A percentile compares a stretch with the other conserved stretches of the same genome.
Conservation (phyloP, 805 yeast species). For the Ogataea pignaliae region DNA sequence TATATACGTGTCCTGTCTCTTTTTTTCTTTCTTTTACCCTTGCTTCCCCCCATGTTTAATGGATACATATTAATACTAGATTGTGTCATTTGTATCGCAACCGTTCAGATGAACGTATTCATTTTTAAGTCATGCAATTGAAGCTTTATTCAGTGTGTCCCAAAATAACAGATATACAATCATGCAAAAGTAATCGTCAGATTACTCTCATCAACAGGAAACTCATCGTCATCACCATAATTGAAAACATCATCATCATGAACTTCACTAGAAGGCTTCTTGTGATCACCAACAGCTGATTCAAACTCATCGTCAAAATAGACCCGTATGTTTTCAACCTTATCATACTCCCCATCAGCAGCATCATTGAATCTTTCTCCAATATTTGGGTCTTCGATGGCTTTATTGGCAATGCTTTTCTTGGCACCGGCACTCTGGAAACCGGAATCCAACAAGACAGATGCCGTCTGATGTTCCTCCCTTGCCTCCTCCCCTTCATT, state of each 20-base stretch:
- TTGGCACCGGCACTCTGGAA: not conserved
- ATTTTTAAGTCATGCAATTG: too few relatives aligned
- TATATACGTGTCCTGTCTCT: too few relatives aligned
- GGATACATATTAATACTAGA: not conserved
- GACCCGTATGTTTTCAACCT: constrained; percentile 16
- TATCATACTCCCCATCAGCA: constrained; percentile 1
- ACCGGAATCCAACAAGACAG: not conserved
- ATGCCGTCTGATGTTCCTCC: not conserved
- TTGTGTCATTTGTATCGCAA: too few relatives aligned
- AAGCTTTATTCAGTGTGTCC: too few relatives aligned
- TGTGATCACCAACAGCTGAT: not conserved
- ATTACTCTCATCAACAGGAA: constrained; percentile 29
- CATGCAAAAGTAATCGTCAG: constrained; percentile 27
- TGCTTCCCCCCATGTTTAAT: not conserved
- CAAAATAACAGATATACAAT: too few relatives aligned
- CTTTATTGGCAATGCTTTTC: not conserved
- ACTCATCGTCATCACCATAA: constrained; percentile 33
- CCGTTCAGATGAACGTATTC: too few relatives aligned
- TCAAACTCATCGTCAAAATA: constrained; percentile 21
- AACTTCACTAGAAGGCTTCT: not conserved
- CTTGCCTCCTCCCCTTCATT: not conserved
- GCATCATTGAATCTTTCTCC: not conserved
- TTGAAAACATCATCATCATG: constrained; percentile 8
- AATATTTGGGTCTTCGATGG: not conserved
- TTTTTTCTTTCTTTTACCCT: not conserved